phyloP scores from a whole-genome alignment of 78 protist species.

The Dictyostelium intermedium region DNA sequence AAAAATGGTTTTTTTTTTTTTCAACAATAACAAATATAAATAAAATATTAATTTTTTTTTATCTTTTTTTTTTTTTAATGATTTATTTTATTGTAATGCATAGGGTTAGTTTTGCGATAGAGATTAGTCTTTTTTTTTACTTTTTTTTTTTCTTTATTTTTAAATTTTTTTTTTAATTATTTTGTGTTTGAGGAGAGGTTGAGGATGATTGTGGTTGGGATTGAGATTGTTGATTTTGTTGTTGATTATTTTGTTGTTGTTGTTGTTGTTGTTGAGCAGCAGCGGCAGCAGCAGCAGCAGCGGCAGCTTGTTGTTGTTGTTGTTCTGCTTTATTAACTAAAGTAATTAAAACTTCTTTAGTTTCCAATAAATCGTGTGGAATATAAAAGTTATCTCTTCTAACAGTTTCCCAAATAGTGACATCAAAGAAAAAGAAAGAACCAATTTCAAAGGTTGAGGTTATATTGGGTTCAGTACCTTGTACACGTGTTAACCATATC shows the following conservation, averaged over 20 bases:
- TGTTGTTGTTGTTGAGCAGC: not conserved
- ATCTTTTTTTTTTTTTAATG: not conserved
- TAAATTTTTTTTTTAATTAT: not conserved
- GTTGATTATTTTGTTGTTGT: not conserved
- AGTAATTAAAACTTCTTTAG: constrained; percentile 33
- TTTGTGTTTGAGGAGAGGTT: not conserved
- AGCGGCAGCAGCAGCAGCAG: not conserved
- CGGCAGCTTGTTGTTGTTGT: not conserved
- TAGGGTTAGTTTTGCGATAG: not conserved
- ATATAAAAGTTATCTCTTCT: constrained; percentile 82
- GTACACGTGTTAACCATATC: constrained; percentile 87
- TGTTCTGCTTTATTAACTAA: constrained; percentile 12
- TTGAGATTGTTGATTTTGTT: not conserved
- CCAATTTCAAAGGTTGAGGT: constrained; percentile 81
- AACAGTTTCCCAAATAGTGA: constrained; percentile 73
- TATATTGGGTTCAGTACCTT: constrained; percentile 50
- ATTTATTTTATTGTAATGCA: not conserved
- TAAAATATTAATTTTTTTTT: not conserved
- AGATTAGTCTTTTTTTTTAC: not conserved
- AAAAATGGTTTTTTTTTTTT: not conserved
- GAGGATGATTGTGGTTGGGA: not conserved
- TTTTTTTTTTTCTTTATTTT: not conserved
- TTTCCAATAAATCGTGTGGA: constrained; percentile 77
- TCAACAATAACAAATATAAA: not conserved
- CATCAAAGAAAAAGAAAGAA: constrained; percentile 80